phyloP scores from a whole-genome alignment of 169 alveolate species.

The Babesia ovis region DNA sequence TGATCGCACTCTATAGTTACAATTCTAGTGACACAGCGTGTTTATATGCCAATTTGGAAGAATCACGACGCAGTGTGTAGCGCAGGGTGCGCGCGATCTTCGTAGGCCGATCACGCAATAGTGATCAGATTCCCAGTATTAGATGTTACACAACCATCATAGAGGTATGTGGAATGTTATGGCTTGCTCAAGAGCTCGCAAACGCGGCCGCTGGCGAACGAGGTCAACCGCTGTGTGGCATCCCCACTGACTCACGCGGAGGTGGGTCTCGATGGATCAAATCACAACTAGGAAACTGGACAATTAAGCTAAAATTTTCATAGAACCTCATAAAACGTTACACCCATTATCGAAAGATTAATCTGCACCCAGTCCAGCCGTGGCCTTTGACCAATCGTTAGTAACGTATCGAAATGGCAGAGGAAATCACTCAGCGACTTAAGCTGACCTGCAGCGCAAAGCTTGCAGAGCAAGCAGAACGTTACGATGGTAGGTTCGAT shows the following conservation, averaged over 20 bases:
- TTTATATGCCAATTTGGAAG: too few relatives aligned
- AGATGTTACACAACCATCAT: too few relatives aligned
- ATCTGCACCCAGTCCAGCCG: neutral
- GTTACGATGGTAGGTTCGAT: slow-evolving; percentile 96
- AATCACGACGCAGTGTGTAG: too few relatives aligned
- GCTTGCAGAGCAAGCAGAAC: slow-evolving; percentile 99
- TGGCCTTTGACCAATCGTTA: slow-evolving; percentile 34
- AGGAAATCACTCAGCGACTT: slow-evolving; percentile 68
- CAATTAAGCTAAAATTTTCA: neutral
- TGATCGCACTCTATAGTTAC: too few relatives aligned
- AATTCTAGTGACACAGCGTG: too few relatives aligned
- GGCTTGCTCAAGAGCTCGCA: too few relatives aligned
- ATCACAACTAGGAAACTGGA: slow-evolving; percentile 26
- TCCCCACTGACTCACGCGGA: slow-evolving; percentile 47
- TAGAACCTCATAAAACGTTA: neutral
- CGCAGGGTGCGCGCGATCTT: neutral
- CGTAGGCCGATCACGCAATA: too few relatives aligned
- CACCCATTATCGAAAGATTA: neutral
- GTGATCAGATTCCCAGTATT: too few relatives aligned
- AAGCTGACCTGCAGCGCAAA: slow-evolving; percentile 87
- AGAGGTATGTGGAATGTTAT: too few relatives aligned
- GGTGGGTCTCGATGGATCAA: slow-evolving; percentile 2
- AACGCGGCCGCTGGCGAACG: slow-evolving; percentile 1
- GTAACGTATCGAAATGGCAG: slow-evolving; percentile 47
- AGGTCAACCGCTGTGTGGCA: slow-evolving; percentile 33